A percentile compares a stretch with the other conserved stretches of the same genome.
These are phyloP conservation scores for Exophiala dermatitidis DNA, from an alignment of 2,329 filamentous ascomycete species.

Conservation along the genomic window DNA sequence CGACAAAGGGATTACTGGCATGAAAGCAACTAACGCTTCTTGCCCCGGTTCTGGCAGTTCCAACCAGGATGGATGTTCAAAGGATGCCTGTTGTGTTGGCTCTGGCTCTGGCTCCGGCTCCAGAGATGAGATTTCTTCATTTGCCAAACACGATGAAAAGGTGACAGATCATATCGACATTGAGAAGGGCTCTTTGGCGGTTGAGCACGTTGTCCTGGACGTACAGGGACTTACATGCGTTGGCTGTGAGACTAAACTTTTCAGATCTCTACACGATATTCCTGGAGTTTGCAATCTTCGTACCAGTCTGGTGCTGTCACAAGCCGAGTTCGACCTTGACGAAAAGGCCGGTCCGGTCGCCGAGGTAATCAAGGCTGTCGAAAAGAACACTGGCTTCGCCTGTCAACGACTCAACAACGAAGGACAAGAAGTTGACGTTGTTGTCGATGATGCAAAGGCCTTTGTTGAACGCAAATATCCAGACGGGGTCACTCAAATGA, in stretches of 20 bases:
- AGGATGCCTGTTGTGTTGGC: too few species aligned
- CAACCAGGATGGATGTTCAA: too few species aligned
- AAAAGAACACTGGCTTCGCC: conserved; percentile 54
- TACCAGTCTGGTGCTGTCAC: conserved; percentile 56
- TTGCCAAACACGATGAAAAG: too few species aligned
- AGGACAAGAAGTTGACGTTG: too few species aligned
- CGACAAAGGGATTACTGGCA: too few species aligned
- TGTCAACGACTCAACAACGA: conserved; percentile 42
- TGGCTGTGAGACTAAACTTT: conserved; percentile 61
- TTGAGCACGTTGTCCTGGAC: conserved; percentile 54
- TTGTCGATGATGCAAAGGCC: too few species aligned
- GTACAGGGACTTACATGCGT: conserved; percentile 67
- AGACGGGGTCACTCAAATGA: too few species aligned
- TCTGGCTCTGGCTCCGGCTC: too few species aligned
- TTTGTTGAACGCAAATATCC: too few species aligned
- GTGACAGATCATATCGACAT: conserved; percentile 18
- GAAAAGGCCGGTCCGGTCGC: conserved; percentile 31
- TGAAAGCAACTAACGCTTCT: too few species aligned
- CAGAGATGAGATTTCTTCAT: too few species aligned
- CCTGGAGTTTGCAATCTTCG: conserved; percentile 49
- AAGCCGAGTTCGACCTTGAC: conserved; percentile 59
- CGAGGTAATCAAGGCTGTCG: conserved; percentile 42
- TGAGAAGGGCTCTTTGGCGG: conserved; percentile 23
- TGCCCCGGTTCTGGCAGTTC: too few species aligned
- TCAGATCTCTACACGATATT: conserved; percentile 46